Evolutionary conservation across 2,329 filamentous ascomycete species (phyloP).

Genomic region (Exophiala xenobiotica): DNA sequence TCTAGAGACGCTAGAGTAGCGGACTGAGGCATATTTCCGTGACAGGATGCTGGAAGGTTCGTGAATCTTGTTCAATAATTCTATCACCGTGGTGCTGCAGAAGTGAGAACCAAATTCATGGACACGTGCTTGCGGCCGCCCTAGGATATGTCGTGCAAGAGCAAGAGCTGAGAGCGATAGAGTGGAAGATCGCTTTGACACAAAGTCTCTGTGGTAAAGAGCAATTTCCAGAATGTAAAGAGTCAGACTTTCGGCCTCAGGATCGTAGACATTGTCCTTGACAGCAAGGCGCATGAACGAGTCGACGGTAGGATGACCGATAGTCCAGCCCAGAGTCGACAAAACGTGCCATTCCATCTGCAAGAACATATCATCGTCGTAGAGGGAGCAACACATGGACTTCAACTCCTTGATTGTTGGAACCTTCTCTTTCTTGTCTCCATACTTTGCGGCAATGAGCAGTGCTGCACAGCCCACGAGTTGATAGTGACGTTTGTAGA

Average conservation of each 20-base stretch:
- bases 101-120: constrained; percentile 68
- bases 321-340: constrained; percentile 93
- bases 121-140: constrained; percentile 71
- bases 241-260: constrained; percentile 91
- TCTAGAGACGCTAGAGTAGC: constrained; percentile 64
- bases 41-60: constrained; percentile 66
- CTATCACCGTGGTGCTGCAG: constrained; percentile 55
- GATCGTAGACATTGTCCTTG: constrained; percentile 70
- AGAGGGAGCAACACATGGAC: constrained; percentile 98
- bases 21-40: constrained; percentile 66
- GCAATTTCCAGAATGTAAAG: constrained; percentile 93
- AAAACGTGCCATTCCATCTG: constrained; percentile 99
- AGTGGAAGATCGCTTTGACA: constrained; percentile 84
- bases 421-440: constrained; percentile 98
- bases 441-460: constrained; percentile 96
- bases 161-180: constrained; percentile 86
- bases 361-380: constrained; percentile 99
- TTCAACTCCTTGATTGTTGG: constrained; percentile 95
- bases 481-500: constrained; percentile 99
- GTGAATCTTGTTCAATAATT: constrained; percentile 64
- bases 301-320: constrained; percentile 94
- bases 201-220: constrained; percentile 94
- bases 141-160: constrained; percentile 80
- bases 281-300: constrained; percentile 87
- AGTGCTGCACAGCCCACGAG: constrained; percentile 93